Conservation (phyloP, 768 basidiomycete species). For the Leccinellum albellum region DNA sequence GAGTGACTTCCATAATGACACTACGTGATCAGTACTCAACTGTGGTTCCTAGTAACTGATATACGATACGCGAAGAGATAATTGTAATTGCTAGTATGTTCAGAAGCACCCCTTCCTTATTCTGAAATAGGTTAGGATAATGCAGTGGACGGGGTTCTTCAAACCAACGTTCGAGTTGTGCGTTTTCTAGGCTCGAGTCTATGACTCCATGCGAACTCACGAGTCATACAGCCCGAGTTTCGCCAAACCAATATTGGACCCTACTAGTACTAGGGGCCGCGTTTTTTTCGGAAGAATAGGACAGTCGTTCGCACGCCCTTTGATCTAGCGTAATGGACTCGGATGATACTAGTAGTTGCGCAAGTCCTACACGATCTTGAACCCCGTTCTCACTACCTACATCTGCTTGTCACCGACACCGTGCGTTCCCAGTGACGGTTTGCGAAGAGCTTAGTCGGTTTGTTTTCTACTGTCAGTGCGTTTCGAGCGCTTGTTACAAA, state of each 20-base stretch:
- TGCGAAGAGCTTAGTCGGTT: not conserved
- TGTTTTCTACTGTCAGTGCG: no score
- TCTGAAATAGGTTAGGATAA: not conserved
- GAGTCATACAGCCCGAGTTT: not conserved
- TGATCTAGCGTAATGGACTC: not conserved
- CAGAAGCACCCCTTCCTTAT: not conserved
- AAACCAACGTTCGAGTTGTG: not conserved
- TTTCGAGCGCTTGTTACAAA: no score
- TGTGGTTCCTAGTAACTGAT: not conserved
- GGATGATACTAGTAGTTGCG: not conserved
- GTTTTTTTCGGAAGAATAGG: not conserved
- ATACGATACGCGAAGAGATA: not conserved
- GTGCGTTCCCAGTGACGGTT: not conserved
- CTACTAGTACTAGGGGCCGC: not conserved
- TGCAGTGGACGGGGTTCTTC: not conserved
- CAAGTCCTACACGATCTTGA: not conserved
- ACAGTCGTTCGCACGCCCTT: not conserved
- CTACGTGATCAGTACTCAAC: not conserved
- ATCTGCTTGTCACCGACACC: not conserved
- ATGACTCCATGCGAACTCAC: not conserved
- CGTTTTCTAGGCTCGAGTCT: not conserved
- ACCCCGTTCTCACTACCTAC: not conserved
- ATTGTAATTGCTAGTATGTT: not conserved
- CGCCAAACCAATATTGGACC: not conserved
- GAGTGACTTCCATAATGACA: not conserved